Evolutionary conservation across 495 filamentous ascomycete genomes (phyloP), one percentile per base, ranked within the genome.

Genomic region (Aspergillus funiculosus): DNA sequence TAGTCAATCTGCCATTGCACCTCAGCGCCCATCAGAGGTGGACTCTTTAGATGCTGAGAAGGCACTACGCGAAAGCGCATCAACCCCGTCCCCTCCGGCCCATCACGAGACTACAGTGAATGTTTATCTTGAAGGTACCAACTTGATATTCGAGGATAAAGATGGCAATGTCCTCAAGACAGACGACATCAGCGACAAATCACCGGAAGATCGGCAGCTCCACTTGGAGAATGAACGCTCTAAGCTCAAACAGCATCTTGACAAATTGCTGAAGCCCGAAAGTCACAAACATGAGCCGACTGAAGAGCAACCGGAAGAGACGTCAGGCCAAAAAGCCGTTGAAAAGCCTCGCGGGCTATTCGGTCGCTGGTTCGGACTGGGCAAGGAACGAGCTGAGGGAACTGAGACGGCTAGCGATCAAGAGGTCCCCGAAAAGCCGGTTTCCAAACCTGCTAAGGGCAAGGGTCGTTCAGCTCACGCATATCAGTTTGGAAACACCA

Each of bases 401-500:
- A 41, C 46, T 3, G 48, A 52, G 17, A 52, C 53, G 48, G 40
- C 44, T n/a, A 49, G 39, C 29, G 57, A 43, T 43, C 49, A 56
- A 26, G 29, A 43, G n/a, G 21, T 39, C 18, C 22, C 60, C 5
- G 57, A 57, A 9, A 48, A 61, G 22, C 42, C 46, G 39, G 57
- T 38, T 32, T 6, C 48, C 4, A 54, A 53, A 37, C 47, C 54
- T 19, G 11, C 39, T 13, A 59, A 62, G 41, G 44, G 52, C 20
- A 64, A 64, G 11, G 62, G 62, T 34, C 69, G 76, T 17, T 82
- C 92, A 4, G 94, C 94, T 8, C 77, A 87, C 56, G 94, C 94
- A 3, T 99, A 95, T 56, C 89, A 95, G 53, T 96, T 91, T 54
- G 94, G 90, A 32, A 92, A 87, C 53, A 95, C 89, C 62, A 91